Conservation (phyloP, 805 yeast species). For the Saccharomycopsis vini region DNA sequence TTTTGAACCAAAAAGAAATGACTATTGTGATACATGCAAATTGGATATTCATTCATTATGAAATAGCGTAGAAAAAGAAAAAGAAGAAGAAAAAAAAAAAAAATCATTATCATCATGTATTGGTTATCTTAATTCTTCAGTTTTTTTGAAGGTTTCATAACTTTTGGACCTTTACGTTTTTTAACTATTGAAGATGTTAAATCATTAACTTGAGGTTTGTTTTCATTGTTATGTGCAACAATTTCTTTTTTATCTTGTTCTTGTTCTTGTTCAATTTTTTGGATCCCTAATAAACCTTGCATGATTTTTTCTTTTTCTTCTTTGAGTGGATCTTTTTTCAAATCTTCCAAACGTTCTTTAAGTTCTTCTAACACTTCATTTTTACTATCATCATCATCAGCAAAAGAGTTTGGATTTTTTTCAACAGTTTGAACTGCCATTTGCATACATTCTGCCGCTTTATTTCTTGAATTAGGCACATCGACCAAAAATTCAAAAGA, state of each 20-base stretch:
- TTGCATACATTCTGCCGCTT: conserved; percentile 47
- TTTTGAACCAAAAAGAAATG: too few relatives aligned
- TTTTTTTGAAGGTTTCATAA: conserved; percentile 13
- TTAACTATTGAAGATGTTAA: conserved; percentile 54
- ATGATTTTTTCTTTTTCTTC: conserved; percentile 45
- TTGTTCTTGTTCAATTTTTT: conserved; percentile 47
- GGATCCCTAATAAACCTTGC: conserved; percentile 48
- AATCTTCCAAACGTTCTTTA: conserved; percentile 45
- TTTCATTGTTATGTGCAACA: conserved; percentile 21
- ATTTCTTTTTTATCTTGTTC: conserved; percentile 48
- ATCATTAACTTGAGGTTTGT: conserved; percentile 40
- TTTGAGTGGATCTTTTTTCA: conserved; percentile 42
- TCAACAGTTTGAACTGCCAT: conserved; percentile 44
- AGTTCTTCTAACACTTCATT: conserved; percentile 45
- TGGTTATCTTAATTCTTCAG: conserved; percentile 2
- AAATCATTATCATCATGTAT: too few relatives aligned
- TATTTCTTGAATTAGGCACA: conserved; percentile 34
- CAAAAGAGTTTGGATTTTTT: conserved; percentile 27
- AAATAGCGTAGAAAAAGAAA: too few relatives aligned
- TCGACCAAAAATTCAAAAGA: conserved; percentile 68
- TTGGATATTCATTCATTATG: too few relatives aligned
- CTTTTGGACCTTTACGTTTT: conserved; percentile 28
- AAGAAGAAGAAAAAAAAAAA: too few relatives aligned
- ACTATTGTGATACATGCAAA: too few relatives aligned
- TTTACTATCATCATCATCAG: conserved; percentile 26